These are phyloP conservation scores for Talaromyces verruculosus DNA, from an alignment of 2,329 filamentous ascomycete species.

Conservation along the genomic window DNA sequence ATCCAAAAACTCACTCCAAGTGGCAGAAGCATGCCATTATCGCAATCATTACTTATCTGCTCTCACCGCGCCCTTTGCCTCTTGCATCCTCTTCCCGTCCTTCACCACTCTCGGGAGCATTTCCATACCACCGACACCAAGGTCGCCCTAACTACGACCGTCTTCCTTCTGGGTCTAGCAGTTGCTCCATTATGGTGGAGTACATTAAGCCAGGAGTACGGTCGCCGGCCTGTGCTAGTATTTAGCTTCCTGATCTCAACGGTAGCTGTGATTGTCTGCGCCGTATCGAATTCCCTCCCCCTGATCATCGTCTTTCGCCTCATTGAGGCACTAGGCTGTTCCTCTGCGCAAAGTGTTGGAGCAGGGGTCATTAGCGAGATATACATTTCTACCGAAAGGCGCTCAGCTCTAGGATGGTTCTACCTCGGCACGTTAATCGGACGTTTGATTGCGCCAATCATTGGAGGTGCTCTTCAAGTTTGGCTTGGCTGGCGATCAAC, in stretches of 20 bases:
- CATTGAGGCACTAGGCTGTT: slow-evolving; percentile 41
- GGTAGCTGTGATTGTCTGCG: slow-evolving; percentile 39
- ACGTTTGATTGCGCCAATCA: slow-evolving; percentile 40
- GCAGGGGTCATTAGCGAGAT: slow-evolving; percentile 44
- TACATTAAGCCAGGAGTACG: slow-evolving; percentile 39
- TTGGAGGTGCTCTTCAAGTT: slow-evolving; percentile 41
- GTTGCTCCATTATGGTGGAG: slow-evolving; percentile 46
- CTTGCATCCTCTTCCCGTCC: slow-evolving; percentile 13
- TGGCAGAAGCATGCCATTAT: slow-evolving; percentile 6
- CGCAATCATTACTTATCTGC: slow-evolving; percentile 8
- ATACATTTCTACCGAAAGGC: slow-evolving; percentile 40
- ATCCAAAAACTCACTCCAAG: not conserved
- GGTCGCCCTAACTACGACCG: slow-evolving; percentile 40
- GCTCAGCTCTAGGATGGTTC: slow-evolving; percentile 43
- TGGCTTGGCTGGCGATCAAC: slow-evolving; percentile 40
- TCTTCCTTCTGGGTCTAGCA: slow-evolving; percentile 42
- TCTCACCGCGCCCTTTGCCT: slow-evolving; percentile 14
- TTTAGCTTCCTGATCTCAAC: slow-evolving; percentile 39
- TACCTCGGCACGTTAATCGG: slow-evolving; percentile 44
- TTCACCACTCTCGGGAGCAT: slow-evolving; percentile 33
- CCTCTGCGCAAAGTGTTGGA: slow-evolving; percentile 44
- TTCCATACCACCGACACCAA: slow-evolving; percentile 36
- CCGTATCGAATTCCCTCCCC: slow-evolving; percentile 36
- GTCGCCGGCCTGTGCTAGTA: slow-evolving; percentile 41
- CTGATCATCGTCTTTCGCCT: slow-evolving; percentile 45